phyloP scores from a whole-genome alignment of 2,329 filamentous ascomycete species.

The Phialocephala subalpina region DNA sequence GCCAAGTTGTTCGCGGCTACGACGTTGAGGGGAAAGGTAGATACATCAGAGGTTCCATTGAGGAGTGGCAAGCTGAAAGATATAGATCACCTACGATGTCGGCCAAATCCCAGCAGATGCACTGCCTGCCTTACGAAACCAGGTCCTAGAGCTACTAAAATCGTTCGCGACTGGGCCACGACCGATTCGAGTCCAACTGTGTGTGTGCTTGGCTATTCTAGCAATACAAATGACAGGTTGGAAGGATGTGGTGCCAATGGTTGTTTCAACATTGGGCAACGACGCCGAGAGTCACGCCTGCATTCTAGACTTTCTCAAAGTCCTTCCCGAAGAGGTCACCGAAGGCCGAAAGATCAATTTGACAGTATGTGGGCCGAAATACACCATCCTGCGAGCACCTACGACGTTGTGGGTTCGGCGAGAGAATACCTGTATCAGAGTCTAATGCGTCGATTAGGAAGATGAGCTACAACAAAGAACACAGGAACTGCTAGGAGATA shows the following conservation, averaged over 20 bases:
- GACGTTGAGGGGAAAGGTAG: slow-evolving; percentile 96
- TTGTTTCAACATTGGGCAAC: slow-evolving; percentile 80
- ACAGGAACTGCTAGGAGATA: slow-evolving; percentile 87
- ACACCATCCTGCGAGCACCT: slow-evolving; percentile 52
- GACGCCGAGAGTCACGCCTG: slow-evolving; percentile 83
- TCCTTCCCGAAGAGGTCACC: slow-evolving; percentile 97
- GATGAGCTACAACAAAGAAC: slow-evolving; percentile 90
- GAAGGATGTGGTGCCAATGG: slow-evolving; percentile 88
- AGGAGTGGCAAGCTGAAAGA: slow-evolving; percentile 30
- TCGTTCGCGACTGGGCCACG: slow-evolving; percentile 84
- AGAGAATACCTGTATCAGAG: slow-evolving; percentile 47
- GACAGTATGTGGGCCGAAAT: slow-evolving; percentile 85
- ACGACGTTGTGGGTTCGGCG: slow-evolving; percentile 45
- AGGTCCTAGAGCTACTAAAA: slow-evolving; percentile 82
- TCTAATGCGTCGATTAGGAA: slow-evolving; percentile 76
- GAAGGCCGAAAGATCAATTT: slow-evolving; percentile 99
- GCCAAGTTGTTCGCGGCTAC: slow-evolving; percentile 96
- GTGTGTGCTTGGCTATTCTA: slow-evolving; percentile 91
- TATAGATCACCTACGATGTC: slow-evolving; percentile 94
- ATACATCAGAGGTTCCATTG: slow-evolving; percentile 30
- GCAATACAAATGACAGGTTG: slow-evolving; percentile 96
- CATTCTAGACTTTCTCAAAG: slow-evolving; percentile 94
- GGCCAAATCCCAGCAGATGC: slow-evolving; percentile 83
- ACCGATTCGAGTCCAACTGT: slow-evolving; percentile 88
- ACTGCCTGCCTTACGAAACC: slow-evolving; percentile 80